phyloP scores from a whole-genome alignment of 2,329 filamentous ascomycete genomes.

The Aspergillus pseudonomiae region DNA sequence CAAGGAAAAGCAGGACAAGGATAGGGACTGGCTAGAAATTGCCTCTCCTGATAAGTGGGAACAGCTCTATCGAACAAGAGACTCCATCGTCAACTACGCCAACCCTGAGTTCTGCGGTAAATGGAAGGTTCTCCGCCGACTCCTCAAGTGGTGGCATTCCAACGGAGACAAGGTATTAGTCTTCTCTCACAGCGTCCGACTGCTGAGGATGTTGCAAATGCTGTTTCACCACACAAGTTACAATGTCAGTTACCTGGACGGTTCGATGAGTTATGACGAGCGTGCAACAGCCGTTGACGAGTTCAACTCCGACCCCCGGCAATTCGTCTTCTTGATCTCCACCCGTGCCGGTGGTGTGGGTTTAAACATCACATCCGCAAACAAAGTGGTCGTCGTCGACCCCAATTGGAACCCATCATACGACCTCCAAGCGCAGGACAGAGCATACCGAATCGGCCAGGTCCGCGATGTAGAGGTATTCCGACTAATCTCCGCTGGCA shows the following conservation, averaged over 20 bases:
- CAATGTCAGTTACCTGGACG: constrained; percentile 88
- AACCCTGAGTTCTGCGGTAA: constrained; percentile 95
- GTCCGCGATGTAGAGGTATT: constrained; percentile 93
- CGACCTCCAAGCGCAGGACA: constrained; percentile 93
- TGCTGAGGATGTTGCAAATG: constrained; percentile 80
- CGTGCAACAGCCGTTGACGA: constrained; percentile 80
- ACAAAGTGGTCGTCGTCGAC: constrained; percentile 96
- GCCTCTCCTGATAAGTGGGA: constrained; percentile 77
- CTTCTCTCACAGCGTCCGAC: constrained; percentile 87
- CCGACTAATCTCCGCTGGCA: constrained; percentile 84
- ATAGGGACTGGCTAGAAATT: constrained; percentile 71
- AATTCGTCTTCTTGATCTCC: constrained; percentile 95
- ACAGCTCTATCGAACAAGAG: constrained; percentile 71
- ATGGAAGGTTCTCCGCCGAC: constrained; percentile 86
- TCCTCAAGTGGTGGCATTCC: constrained; percentile 86
- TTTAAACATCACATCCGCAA: constrained; percentile 94
- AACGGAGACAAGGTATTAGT: constrained; percentile 93
- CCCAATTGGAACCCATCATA: constrained; percentile 97
- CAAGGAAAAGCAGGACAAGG: constrained; percentile 74
- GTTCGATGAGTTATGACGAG: constrained; percentile 79
- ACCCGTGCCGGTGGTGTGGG: constrained; percentile 92
- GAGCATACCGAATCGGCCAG: constrained; percentile 94
- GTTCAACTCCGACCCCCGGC: constrained; percentile 83
- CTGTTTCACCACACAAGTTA: constrained; percentile 88
- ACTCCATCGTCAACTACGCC: constrained; percentile 77